These are phyloP conservation scores for Melanogaster broomeanus DNA, from an alignment of 768 basidiomycete genomes.

Conservation along the genomic window DNA sequence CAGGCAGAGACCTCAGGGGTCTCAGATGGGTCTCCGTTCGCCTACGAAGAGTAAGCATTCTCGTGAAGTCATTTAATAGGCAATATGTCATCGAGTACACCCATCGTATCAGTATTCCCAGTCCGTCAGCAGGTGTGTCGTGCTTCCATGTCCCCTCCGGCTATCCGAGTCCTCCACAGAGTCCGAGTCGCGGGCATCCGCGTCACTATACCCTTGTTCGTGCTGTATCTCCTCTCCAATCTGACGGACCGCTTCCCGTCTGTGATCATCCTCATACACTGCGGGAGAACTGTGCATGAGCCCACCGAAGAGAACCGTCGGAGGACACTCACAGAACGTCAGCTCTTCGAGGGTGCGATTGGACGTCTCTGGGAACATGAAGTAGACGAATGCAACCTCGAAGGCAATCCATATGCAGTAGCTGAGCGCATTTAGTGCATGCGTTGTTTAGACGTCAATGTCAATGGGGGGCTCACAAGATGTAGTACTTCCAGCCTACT, in stretches of 20 bases:
- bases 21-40: too few relatives aligned
- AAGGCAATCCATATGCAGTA: conserved; percentile 17
- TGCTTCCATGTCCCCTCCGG: too few relatives aligned
- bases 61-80: too few relatives aligned
- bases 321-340: conserved; percentile 12
- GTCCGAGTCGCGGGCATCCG: background rate
- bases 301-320: conserved; percentile 27
- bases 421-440: conserved; percentile 1
- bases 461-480: conserved; percentile 7
- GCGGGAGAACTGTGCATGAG: conserved; percentile 16
- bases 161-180: background rate
- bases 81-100: too few relatives aligned
- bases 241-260: background rate
- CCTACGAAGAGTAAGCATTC: too few relatives aligned
- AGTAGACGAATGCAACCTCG: conserved; percentile 14
- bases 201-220: background rate
- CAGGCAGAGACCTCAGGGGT: too few relatives aligned
- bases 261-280: conserved; percentile 7
- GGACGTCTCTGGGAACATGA: conserved; percentile 22
- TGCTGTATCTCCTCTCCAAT: background rate
- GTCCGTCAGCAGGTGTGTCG: too few relatives aligned
- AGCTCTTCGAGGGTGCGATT: conserved; percentile 20
- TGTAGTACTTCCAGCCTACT: conserved; percentile 17
- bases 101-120: too few relatives aligned
- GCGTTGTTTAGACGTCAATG: too few relatives aligned